Conservation (phyloP, 73 alveolate genomes). For the Paramecium caudatum region DNA sequence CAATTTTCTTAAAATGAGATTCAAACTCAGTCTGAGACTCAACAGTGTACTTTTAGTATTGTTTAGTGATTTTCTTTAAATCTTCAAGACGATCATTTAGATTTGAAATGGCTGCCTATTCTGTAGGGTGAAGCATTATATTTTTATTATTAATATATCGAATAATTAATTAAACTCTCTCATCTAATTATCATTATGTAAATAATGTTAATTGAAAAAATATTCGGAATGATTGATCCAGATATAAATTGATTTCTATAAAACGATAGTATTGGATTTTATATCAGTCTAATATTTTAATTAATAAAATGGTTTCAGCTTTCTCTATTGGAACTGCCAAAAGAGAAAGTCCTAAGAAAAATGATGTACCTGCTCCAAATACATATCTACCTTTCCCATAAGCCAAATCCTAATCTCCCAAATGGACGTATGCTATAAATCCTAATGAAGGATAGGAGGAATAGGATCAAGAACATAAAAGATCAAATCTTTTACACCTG, state of each 20-base stretch:
- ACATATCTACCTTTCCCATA: background rate
- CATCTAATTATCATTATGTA: too few relatives aligned
- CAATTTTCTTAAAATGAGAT: conserved; percentile 32
- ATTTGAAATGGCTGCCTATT: conserved; percentile 22
- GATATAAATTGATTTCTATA: too few relatives aligned
- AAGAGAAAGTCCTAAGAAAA: conserved; percentile 18
- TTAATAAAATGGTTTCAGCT: conserved; percentile 67
- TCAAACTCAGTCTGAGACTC: conserved; percentile 48
- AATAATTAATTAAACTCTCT: too few relatives aligned
- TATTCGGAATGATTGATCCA: too few relatives aligned
- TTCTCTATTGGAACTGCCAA: conserved; percentile 62
- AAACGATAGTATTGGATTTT: too few relatives aligned
- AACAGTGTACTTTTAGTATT: conserved; percentile 31
- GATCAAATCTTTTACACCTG: conserved; percentile 24
- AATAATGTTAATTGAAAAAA: too few relatives aligned
- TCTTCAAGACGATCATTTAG: conserved; percentile 49
- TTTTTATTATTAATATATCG: too few relatives aligned
- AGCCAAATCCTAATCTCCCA: background rate
- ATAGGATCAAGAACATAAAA: background rate
- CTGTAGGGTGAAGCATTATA: conserved; percentile 20
- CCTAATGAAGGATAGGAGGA: conserved; percentile 42
- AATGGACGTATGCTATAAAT: conserved; percentile 49
- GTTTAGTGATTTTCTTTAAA: conserved; percentile 1
- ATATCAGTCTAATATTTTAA: too few relatives aligned
- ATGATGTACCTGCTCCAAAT: conserved; percentile 50